Base-by-base conservation (phyloP, 2,329 filamentous ascomycete genomes). In the Clarireedia homoeocarpa region DNA sequence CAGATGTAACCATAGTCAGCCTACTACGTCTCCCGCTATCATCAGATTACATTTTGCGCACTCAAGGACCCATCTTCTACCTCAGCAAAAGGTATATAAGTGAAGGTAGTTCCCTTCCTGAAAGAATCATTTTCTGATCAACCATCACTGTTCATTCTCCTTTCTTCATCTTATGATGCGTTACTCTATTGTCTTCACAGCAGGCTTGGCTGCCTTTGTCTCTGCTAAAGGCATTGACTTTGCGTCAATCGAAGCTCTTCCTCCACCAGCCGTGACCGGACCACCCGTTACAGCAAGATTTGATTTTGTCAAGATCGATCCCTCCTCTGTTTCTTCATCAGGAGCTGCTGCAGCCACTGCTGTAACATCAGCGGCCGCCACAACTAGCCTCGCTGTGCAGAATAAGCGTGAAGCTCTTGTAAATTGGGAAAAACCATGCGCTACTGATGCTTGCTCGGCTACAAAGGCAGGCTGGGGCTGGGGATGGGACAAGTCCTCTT, bases 151-250 rank as follows among this genome's bases (percentile, higher is more conserved):
- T 6, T 12, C 9, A 4, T 40, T 26, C 20, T 14, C 42, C 9
- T 54, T 52, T 46, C 6, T 57, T 40, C 17, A 6, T 26, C 48
- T 46, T 24, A 54, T 49, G 20, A 61, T 58, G 59, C 55, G 48
- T 51, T 39, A 55, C 47, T 20, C 47, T 34, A 14, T 57, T 15
- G 9, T 20, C 17, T 30, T 58, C 42, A 14, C 61, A 42, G 57
- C 55, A 30, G 60, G 58, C 40, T 44, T 62, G 46, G 58, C 50
- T 39, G 57, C 61, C 34, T 9, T 62, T 54, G 58, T 44, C 36
- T 46, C 42, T 17, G 57, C 61, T 30, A 55, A 58, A 52, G 48
- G 49, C 14, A 58, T 60, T 17, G 48, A 60, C 49, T 60, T 60
- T 26, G 56, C 42, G 6, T 24, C 50, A 14, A 34, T 58, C 30